Base-by-base conservation (phyloP, 768 basidiomycete genomes). In the Phlegmacium glaucopus region DNA sequence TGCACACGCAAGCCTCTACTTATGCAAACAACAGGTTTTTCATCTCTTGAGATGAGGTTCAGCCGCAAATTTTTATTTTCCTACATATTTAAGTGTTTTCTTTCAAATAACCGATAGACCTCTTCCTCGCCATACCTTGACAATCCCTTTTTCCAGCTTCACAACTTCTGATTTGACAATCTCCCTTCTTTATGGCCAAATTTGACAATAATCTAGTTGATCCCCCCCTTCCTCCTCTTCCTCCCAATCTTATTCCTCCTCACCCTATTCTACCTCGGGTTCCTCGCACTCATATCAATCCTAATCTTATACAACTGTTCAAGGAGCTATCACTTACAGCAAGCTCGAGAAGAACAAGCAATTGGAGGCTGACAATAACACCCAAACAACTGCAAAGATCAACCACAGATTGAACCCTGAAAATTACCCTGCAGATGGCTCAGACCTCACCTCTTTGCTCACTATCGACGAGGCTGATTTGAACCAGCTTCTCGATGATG, bases 201-300 rank as follows among this genome's bases (percentile, higher is more conserved):
- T n/a, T n/a, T 32, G 30, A 32, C 30, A 13, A 32, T 13, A 32
- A 32, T 32, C 9, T 32, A 8, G 13, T 8, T 32, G 30, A 32
- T 32, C 30, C 8, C 8, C 9, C 8, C 9, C 8, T 32, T 32
- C 30, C 30, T 32, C 30, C n/a, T n/a, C n/a, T n/a, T n/a, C n/a
- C n/a, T n/a, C n/a, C n/a, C n/a, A n/a, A 32, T 8, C 8, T 8
- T 13, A 32, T 8, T 32, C 9, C 30, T 32, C 30, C 8, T 8
- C 8, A 32, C 30, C 8, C 8, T 32, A 13, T 13, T 32, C 30
- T 13, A 8, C 9, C 30, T 8, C 30, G 30, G 8, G 47, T 43
- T 2, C 47, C 10, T 12, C 41, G 34, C 2, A 48, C 47, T 15
- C 47, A 48, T 25, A 38, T 28, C 12, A 48, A 42, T 11, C 41